Evolutionary conservation across 306 rosid genomes (phyloP), one percentile per base, ranked within the genome.

Genomic region (Castanea mollissima): DNA sequence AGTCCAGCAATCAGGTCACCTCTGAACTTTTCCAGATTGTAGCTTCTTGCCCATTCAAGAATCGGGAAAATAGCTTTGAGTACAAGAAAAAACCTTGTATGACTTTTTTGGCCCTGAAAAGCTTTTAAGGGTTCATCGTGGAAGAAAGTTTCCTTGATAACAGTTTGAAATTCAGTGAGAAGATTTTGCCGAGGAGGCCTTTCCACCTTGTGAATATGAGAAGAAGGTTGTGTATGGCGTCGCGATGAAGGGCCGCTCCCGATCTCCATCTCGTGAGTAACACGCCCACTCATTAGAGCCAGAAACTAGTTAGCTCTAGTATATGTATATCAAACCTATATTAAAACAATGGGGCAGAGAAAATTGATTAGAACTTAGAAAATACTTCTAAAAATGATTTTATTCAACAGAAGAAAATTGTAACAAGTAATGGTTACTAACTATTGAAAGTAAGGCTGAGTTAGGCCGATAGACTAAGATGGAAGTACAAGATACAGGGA

Each of bases 51-150:
- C 98, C 98, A 93, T 0, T 76, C 80, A 49, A 87, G 18, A 38
- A 93, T 83, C 1, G 97, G 98, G 56, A 93, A 93, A 20, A 91
- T 25, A 2, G 86, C 73, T 83, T 91, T 81, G 1, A 90, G n/a
- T 3, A 80, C 85, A 1, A 91, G 79, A 56, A 81, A 1, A 59
- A 86, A 46, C 84, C 85, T 90, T 71, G 58, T 80, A 13, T 67
- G 6, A 1, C n/a, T 27, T 0, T 83, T 18, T 73, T 93, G 90
- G 67, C 63, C 74, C 69, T 83, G 88, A 62, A 85, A 91, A 41
- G 82, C 35, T 16, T 81, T 63, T 5, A 93, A 78, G 4, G 97
- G 94, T 27, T 86, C 56, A 73, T 86, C 92, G 0, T 78, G 20
- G 82, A 88, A 86, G 84, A 88, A 84, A 68, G 87, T 88, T 27